Evolutionary conservation across 306 rosid genomes (phyloP).

Genomic region (Vachellia pachyceras): DNA sequence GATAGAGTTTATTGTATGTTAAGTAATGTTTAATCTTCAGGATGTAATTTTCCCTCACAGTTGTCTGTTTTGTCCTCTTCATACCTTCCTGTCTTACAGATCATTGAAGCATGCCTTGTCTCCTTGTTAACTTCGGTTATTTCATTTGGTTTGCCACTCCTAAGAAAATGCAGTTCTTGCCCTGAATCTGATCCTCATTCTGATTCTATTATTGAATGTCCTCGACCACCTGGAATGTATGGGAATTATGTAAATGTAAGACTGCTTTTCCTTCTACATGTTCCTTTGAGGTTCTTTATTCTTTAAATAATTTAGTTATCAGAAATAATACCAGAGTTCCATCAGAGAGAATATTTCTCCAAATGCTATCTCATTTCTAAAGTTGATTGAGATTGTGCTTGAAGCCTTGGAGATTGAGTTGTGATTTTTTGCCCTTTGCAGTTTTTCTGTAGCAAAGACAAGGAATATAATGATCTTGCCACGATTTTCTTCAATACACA

Average conservation of each 20-base stretch:
- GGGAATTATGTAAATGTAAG: slow-evolving; percentile 99
- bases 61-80: slow-evolving; percentile 15
- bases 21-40: slow-evolving; percentile 27
- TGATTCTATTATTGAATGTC: slow-evolving; percentile 84
- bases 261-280: slow-evolving; percentile 21
- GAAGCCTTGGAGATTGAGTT: slow-evolving; percentile 29
- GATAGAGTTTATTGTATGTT: slow-evolving; percentile 15
- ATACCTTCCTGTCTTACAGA: slow-evolving; percentile 56
- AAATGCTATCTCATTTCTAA: slow-evolving; percentile 32
- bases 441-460: slow-evolving; percentile 90
- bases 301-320: not conserved
- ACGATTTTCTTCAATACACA: slow-evolving; percentile 97
- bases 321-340: too few relatives aligned
- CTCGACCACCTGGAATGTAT: slow-evolving; percentile 89
- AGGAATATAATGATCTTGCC: slow-evolving; percentile 96
- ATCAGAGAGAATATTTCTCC: slow-evolving; percentile 11
- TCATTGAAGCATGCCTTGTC: slow-evolving; percentile 88
- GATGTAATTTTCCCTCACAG: slow-evolving; percentile 31
- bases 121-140: slow-evolving; percentile 80
- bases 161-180: slow-evolving; percentile 88
- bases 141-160: slow-evolving; percentile 93
- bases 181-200: slow-evolving; percentile 73
- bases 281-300: slow-evolving; percentile 24
- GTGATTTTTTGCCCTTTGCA: slow-evolving; percentile 47
- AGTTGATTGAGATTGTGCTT: slow-evolving; percentile 20